Percentiles rank a stretch among this genome's conserved stretches.
These are phyloP conservation scores for Stereocaulon alpinum DNA, from an alignment of 495 filamentous ascomycete genomes.

Conservation along the genomic window DNA sequence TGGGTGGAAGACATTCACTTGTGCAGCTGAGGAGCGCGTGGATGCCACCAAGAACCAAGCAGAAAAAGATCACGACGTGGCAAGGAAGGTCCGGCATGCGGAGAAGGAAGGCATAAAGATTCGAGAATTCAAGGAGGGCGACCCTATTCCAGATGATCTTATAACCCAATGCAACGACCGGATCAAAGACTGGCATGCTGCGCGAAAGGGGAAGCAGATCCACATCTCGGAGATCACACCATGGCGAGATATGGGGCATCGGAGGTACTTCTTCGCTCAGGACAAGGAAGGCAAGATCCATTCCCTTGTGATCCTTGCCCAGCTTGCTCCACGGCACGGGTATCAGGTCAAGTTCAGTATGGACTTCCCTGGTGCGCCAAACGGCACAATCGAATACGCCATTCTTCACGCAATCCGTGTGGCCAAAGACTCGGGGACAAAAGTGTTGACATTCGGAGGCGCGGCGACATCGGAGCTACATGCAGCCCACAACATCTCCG, in stretches of 20 bases:
- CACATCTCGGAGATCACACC: constrained; percentile 76
- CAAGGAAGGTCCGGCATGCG: constrained; percentile 64
- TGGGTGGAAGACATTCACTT: constrained; percentile 74
- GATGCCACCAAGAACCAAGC: constrained; percentile 49
- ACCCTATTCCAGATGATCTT: constrained; percentile 51
- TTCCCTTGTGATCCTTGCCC: constrained; percentile 63
- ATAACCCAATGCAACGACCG: constrained; percentile 55
- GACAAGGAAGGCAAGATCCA: constrained; percentile 56
- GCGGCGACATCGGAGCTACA: constrained; percentile 58
- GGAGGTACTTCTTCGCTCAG: constrained; percentile 68
- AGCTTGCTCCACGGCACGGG: constrained; percentile 62
- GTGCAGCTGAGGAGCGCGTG: constrained; percentile 74
- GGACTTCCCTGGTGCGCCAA: constrained; percentile 71
- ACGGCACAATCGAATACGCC: constrained; percentile 68
- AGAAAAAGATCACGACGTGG: constrained; percentile 46
- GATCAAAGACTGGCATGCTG: constrained; percentile 65
- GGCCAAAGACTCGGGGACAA: constrained; percentile 50
- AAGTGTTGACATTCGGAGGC: constrained; percentile 67
- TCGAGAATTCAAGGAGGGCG: constrained; percentile 49
- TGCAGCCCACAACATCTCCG: constrained; percentile 65
- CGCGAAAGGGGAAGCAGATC: constrained; percentile 71
- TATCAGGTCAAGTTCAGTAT: constrained; percentile 85
- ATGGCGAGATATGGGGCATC: constrained; percentile 67
- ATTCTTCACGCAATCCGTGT: constrained; percentile 67
- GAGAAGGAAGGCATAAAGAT: constrained; percentile 70